Evolutionary conservation across 179 eudicot species (phyloP).

Genomic region (Silene coronaria): DNA sequence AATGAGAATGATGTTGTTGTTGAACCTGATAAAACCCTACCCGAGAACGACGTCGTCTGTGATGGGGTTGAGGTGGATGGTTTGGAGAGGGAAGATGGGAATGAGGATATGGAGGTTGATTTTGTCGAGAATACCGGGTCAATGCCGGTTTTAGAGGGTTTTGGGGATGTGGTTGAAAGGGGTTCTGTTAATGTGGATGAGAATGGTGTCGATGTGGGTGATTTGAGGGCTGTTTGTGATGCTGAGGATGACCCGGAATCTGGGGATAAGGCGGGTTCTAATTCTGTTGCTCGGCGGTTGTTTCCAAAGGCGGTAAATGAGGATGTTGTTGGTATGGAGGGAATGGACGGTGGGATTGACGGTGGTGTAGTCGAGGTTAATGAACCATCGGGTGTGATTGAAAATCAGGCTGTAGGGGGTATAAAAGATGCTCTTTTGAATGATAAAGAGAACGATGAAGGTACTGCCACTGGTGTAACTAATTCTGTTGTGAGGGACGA

Average conservation of each 20-base stretch:
- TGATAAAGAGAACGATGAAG: slow-evolving; percentile 10
- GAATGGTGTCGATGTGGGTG: not conserved
- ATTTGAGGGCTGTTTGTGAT: slow-evolving; percentile 1
- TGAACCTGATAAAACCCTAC: not conserved
- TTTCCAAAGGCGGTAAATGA: slow-evolving; percentile 5
- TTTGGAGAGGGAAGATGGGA: slow-evolving; percentile 9
- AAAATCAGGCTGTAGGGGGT: not conserved
- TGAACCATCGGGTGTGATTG: not conserved
- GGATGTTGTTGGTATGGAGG: slow-evolving; percentile 1
- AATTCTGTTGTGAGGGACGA: not conserved
- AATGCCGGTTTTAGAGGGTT: not conserved
- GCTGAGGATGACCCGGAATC: slow-evolving; percentile 1
- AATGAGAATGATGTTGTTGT: not conserved
- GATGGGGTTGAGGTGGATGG: not conserved
- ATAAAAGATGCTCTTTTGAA: not conserved
- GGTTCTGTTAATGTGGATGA: slow-evolving; percentile 3
- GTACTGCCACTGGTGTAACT: not conserved
- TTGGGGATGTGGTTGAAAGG: not conserved
- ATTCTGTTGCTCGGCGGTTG: slow-evolving; percentile 9
- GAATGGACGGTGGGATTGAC: not conserved
- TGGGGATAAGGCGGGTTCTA: not conserved
- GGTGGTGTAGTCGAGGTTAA: slow-evolving; percentile 12
- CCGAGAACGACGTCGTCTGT: slow-evolving; percentile 1
- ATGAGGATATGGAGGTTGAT: slow-evolving; percentile 16
- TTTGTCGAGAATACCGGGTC: slow-evolving; percentile 6